Evolutionary conservation across 768 basidiomycete genomes (phyloP), one percentile per base, ranked within the genome.

Genomic region (Hebeloma cylindrosporum): DNA sequence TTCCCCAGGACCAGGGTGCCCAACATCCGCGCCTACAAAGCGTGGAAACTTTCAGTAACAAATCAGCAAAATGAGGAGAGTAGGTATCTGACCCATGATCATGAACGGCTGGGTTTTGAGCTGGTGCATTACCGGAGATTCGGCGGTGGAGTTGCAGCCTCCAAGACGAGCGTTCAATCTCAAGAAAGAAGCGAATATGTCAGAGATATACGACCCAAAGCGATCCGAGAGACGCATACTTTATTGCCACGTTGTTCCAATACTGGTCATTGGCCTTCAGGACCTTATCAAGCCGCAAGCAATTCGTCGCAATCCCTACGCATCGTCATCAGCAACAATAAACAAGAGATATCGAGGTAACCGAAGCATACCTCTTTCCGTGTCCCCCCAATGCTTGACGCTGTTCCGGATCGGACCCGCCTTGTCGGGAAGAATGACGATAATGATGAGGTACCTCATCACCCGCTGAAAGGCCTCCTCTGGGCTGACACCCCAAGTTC

Each of bases 1-100:
- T 0, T 72, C 52, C 0, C 83, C 81, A 9, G 84, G 77, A 0
- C 74, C 73, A 0, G 85, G 80, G 49, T 89, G 86, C 5, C 77
- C 72, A 0, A 87, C 74, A 54, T 79, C 80, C 7, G 77, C 77
- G n/a, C 80, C 78, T 79, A 38, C 7, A 22, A 11, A 42, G 0
- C 32, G 23, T 25, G 28, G 27, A 14, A 5, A 28, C 21, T 28
- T 28, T 25, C 6, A 40, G 4, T 13, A 26, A n/a, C 3, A 7
- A 23, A 14, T 20, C 8, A 11, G 25, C 14, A n/a, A 33, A 26
- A 1, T 4, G 25, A 7, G 40, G 20, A 39, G 17, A 26, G 11
- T 21, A 38, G 39, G 7, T 13, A 2, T 3, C 59, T 41, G 35
- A 68, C 71, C 73, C 46, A 72, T 63, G 13, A 75, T 58, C 52